Evolutionary conservation across 345 rosid species (phyloP).

Genomic region (Rhodamnia argentea): DNA sequence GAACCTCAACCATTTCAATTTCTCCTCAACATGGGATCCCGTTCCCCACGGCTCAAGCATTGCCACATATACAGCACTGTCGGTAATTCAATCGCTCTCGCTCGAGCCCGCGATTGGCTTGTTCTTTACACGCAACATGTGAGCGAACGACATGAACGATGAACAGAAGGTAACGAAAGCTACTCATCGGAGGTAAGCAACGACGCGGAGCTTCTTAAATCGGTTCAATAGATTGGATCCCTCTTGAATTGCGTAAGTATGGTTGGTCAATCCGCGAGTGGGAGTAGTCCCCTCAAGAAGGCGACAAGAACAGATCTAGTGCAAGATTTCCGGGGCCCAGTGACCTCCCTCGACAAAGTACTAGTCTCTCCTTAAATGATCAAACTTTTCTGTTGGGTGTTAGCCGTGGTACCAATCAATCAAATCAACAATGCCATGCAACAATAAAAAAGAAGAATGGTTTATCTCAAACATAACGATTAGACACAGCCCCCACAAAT

Average conservation of each 20-base stretch:
- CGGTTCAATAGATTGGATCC: neutral
- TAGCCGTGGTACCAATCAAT: neutral
- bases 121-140: neutral
- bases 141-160: neutral
- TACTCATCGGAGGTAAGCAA: neutral
- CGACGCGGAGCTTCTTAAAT: too few relatives aligned
- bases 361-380: neutral
- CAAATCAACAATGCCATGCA: neutral
- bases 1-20: too few relatives aligned
- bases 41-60: too few relatives aligned
- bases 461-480: neutral
- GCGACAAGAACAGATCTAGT: neutral
- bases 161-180: neutral
- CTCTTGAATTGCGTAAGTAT: neutral
- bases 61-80: too few relatives aligned
- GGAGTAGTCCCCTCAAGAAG: neutral
- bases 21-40: too few relatives aligned
- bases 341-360: neutral
- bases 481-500: neutral
- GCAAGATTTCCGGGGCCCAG: neutral
- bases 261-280: neutral
- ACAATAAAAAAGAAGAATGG: neutral
- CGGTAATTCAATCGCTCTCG: too few relatives aligned
- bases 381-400: neutral
- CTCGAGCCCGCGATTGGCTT: too few relatives aligned